Evolutionary conservation across 2,329 filamentous ascomycete species (phyloP), one percentile per base, ranked within the genome.

Genomic region (Penicillium paneum): DNA sequence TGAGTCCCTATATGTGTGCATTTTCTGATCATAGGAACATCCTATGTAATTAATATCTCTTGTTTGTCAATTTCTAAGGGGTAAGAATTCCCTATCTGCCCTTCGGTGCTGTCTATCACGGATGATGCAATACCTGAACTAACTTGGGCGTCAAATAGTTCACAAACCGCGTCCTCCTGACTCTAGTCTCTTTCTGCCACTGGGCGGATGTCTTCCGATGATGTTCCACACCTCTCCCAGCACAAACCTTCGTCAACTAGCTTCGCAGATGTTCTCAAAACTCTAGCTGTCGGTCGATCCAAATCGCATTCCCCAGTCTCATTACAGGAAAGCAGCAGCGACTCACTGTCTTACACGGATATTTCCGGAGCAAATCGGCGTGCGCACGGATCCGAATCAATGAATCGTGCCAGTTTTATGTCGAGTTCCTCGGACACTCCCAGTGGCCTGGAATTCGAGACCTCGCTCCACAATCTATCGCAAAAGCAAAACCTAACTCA

Each of bases 211-310:
- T 71, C 71, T 73, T 67, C 73, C 66, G 73, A 74, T 62, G 72
- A 76, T 74, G 74, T 61, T 69, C 63, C 65, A 66, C 62, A 56
- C 61, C 66, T 49, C 39, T 66, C 70, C 29, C 66, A 70, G 55
- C 64, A 67, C 54, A 74, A 73, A 60, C 57, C 68, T 42, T 67
- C 72, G 51, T 67, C 73, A 51, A 71, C 71, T 29, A 73, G 64
- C 55, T 71, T 76, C 58, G 71, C 72, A 53, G 73, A 75, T 69
- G 74, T 76, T 35, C 74, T 75, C 60, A 74, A 74, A 59, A 73
- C 73, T 38, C 50, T 76, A 75, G 70, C 69, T 54, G 67, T 70
- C 48, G 65, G 66, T 45, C 71, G 72, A 54, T 66, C 72, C 8
- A 74, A 74, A 66, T 72, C 71, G 26, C 67, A 70, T 49, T 74